Base-by-base conservation (phyloP, 1,139 yeast species). In the Lodderomyces orthopsilosis region DNA sequence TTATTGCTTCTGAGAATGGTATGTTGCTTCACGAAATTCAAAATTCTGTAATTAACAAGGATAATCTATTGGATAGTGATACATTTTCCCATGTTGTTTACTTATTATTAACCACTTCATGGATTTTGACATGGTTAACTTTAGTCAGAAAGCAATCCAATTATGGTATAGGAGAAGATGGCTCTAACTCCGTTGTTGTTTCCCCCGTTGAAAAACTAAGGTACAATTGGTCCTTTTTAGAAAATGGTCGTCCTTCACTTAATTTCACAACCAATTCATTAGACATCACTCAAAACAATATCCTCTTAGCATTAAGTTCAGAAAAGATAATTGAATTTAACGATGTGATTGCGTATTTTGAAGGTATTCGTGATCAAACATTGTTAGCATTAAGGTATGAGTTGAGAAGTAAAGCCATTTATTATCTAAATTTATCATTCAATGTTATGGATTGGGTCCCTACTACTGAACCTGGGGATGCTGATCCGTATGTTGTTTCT, bases 361-460 rank as follows among this genome's bases (percentile, higher is more conserved):
- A 71, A 44, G 51, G 55, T 2, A 68, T 85, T 33, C 70, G 77
- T 18, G 68, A 70, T 37, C 67, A 69, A 23, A 66, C 85, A 4
- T 64, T 85, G 41, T 56, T 82, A 18, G 73, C 84, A 2, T 64
- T 88, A 37, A 68, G 95, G 42, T 81, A 82, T 50, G 93, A 85
- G 56, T 60, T 83, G 38, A 70, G 90, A 47, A 74, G 80, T 43
- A 76, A 85, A 46, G 75, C 81, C 2, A 74, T 85, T 14, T 81
- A 79, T 57, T 79, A 77, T 54, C 73, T 85, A 36, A 77, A 81
- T 10, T 71, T 69, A 43, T 73, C 78, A 13, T 69, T 66, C 50
- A 58, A 56, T 43, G 65, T 61, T 36, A 63, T 65, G 18, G 70
- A 67, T 37, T 75, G 80, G 77, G 62, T 70, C 51, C 70, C 74